Evolutionary conservation across 345 rosid species (phyloP), one percentile per base, ranked within the genome.

Genomic region (Gynandropsis gynandra): DNA sequence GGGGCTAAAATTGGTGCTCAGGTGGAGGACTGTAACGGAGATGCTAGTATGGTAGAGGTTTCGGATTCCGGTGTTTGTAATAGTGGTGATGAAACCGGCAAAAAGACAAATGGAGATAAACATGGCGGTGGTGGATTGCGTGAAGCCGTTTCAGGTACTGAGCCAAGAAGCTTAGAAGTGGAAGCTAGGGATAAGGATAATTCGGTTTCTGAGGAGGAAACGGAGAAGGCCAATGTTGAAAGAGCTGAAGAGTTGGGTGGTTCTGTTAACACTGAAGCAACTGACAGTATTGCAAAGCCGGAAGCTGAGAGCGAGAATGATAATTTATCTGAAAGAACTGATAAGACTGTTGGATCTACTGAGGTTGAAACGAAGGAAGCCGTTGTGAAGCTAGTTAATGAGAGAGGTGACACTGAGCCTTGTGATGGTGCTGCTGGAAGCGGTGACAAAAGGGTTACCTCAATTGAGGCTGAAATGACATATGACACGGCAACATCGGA

Each of bases 201-300:
- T 59, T 48, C 1, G 31, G 48, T 4, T 58, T 58, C 53, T 47
- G 62, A 27, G 48, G 42, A 58, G 46, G 11, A 15, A 47, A 24
- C 11, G 16, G 40, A 12, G 15, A 29, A 9, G 33, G 44, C 2
- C 36, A 59, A 53, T 47, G 53, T 16, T 42, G 51, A 0, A 4
- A 38, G 39, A 12, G 47, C 12, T 20, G 44, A 33, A 14, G 35
- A 11, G 21, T 15, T 50, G 11, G 31, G 43, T 24, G 45, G 53
- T 36, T 44, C 59, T 16, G 38, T 13, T 29, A 24, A 46, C 16
- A 48, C 51, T 60, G 29, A 34, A 59, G 34, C 9, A 43, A 42
- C 50, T 34, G 53, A 21, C 45, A 16, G 17, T 21, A 9, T 59
- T 18, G 12, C 39, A 0, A 50, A 50, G 56, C 15, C 33, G 37